Conservation (phyloP, 2,329 filamentous ascomycete species). For the Aspergillus pseudoterreus region DNA sequence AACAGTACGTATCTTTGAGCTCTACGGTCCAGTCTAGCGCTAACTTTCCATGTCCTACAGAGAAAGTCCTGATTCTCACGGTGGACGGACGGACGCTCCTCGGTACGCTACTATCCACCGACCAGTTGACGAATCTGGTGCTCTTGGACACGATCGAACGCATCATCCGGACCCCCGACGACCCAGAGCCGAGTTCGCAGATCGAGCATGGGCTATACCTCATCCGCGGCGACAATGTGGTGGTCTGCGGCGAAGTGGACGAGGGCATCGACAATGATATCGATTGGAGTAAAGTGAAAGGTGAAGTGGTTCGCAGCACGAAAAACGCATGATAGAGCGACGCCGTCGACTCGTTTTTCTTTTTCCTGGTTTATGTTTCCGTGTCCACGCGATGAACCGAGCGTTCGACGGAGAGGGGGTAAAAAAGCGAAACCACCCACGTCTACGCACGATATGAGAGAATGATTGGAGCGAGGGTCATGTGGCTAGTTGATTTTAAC, state of each 20-base stretch:
- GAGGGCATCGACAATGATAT: slow-evolving; percentile 85
- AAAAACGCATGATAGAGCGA: slow-evolving; percentile 62
- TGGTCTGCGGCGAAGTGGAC: slow-evolving; percentile 83
- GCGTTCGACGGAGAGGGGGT: not conserved
- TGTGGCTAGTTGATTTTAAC: no score
- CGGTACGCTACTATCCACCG: slow-evolving; percentile 78
- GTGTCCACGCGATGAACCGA: not conserved
- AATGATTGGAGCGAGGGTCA: no score
- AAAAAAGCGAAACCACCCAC: no score
- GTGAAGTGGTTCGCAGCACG: slow-evolving; percentile 75
- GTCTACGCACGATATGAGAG: no score
- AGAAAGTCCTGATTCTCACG: slow-evolving; percentile 88
- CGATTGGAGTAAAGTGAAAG: slow-evolving; percentile 87
- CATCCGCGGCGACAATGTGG: slow-evolving; percentile 91
- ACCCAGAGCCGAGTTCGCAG: slow-evolving; percentile 74
- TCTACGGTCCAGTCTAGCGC: not conserved
- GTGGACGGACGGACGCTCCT: slow-evolving; percentile 84
- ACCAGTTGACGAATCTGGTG: slow-evolving; percentile 91
- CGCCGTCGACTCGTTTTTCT: not conserved
- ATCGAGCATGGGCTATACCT: slow-evolving; percentile 85
- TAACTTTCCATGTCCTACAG: slow-evolving; percentile 46
- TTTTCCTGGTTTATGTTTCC: not conserved
- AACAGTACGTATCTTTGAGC: slow-evolving; percentile 43
- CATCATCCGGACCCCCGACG: slow-evolving; percentile 81
- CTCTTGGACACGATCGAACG: slow-evolving; percentile 80